These are phyloP conservation scores for Chrysophaeum taylorii DNA, from an alignment of 352 stramenopile genomes.

Conservation along the genomic window DNA sequence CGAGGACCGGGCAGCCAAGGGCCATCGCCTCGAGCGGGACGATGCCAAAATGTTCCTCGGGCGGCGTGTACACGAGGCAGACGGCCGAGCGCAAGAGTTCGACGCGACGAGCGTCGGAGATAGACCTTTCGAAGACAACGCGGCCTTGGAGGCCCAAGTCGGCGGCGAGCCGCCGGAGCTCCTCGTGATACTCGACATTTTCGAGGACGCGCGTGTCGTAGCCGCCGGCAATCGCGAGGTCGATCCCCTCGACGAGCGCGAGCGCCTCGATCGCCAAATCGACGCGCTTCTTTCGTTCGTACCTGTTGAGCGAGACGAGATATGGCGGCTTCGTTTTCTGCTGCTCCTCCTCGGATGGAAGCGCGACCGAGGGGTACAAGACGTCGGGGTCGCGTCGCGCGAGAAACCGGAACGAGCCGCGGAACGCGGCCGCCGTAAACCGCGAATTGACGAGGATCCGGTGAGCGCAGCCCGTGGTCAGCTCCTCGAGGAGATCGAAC, in stretches of 20 bases:
- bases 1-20: conserved; percentile 79
- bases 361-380: conserved; percentile 85
- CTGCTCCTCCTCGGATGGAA: conserved; percentile 32
- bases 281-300: conserved; percentile 96
- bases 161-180: conserved; percentile 64
- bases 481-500: conserved; percentile 83
- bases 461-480: conserved; percentile 77
- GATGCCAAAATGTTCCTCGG: conserved; percentile 97
- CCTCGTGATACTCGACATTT: conserved; percentile 84
- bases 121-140: conserved; percentile 71
- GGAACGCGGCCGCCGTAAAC: conserved; percentile 80
- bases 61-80: conserved; percentile 88
- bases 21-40: conserved; percentile 96
- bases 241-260: conserved; percentile 34
- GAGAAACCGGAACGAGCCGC: conserved; percentile 68
- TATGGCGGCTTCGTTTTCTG: neutral
- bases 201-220: conserved; percentile 89
- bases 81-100: conserved; percentile 63
- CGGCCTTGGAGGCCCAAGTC: conserved; percentile 45
- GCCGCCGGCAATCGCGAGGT: conserved; percentile 81
- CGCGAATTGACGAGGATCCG: conserved; percentile 88
- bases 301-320: conserved; percentile 70
- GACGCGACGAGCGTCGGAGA: conserved; percentile 70
- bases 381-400: conserved; percentile 48
- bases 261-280: conserved; percentile 69